phyloP scores from a whole-genome alignment of 305 asterid genomes.

The Solanum hybrid region DNA sequence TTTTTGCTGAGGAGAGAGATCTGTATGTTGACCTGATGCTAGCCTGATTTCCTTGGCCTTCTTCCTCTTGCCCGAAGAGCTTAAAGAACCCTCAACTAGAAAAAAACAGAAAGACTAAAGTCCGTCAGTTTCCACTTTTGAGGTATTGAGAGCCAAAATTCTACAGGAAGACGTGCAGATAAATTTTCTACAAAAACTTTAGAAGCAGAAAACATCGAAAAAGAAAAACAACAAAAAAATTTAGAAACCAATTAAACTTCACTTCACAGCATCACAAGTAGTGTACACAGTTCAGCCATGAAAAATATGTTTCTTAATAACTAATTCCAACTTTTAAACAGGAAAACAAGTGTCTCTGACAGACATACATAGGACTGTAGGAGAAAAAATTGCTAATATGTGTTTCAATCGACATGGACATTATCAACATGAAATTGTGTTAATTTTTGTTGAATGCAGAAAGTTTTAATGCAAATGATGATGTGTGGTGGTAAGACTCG shows the following conservation, averaged over 20 bases:
- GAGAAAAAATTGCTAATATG: not conserved
- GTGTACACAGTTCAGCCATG: not conserved
- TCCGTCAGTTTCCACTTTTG: not conserved
- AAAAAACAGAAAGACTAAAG: not conserved
- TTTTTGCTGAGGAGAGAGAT: constrained; percentile 20
- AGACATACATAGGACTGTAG: not conserved
- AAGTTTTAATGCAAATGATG: not conserved
- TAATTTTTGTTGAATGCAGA: not conserved
- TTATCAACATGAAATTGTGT: not conserved
- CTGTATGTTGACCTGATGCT: constrained; percentile 14
- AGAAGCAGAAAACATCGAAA: not conserved
- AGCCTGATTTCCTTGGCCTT: constrained; percentile 17
- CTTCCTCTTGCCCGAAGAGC: constrained; percentile 42
- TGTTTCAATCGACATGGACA: not conserved
- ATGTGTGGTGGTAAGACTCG: not conserved
- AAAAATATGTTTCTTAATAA: not conserved
- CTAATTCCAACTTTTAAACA: not conserved
- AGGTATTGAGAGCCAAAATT: not conserved
- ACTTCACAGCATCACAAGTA: not conserved
- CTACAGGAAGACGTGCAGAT: not conserved
- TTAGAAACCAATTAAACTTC: not conserved
- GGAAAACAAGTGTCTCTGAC: not conserved
- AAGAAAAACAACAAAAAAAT: not conserved
- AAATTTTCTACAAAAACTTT: not conserved
- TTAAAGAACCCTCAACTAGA: constrained; percentile 53